These are phyloP conservation scores for Cordyceps tenuipes DNA, from an alignment of 2,329 filamentous ascomycete genomes.

Conservation along the genomic window DNA sequence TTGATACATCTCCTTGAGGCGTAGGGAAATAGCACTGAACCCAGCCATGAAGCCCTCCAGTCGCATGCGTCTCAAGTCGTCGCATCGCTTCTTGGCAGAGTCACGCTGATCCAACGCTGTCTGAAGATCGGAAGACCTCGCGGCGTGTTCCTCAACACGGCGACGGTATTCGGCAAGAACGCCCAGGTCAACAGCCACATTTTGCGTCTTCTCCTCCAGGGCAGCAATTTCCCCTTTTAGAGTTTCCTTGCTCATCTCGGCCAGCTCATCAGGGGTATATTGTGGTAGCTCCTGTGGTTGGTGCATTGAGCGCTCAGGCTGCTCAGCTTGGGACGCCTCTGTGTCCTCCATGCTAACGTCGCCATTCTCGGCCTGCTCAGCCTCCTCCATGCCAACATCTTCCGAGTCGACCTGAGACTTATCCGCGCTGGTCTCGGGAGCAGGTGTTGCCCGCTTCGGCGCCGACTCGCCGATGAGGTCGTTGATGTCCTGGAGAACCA, in stretches of 20 bases:
- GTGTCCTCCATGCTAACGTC: slow-evolving; percentile 12
- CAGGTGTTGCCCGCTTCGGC: slow-evolving; percentile 19
- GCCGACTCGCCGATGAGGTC: slow-evolving; percentile 45
- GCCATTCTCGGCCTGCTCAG: slow-evolving; percentile 18
- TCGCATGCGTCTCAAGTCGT: slow-evolving; percentile 81
- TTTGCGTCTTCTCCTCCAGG: slow-evolving; percentile 66
- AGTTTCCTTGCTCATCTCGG: slow-evolving; percentile 54
- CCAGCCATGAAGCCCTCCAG: slow-evolving; percentile 98
- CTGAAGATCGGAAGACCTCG: slow-evolving; percentile 75
- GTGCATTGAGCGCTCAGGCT: slow-evolving; percentile 19
- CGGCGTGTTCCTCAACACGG: slow-evolving; percentile 72
- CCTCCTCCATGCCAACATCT: slow-evolving; percentile 24
- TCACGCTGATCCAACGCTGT: slow-evolving; percentile 72
- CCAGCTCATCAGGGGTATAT: slow-evolving; percentile 65
- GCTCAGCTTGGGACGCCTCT: not conserved
- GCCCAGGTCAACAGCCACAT: slow-evolving; percentile 76
- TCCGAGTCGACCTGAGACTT: slow-evolving; percentile 21
- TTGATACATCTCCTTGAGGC: slow-evolving; percentile 99
- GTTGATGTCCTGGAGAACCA: slow-evolving; percentile 71
- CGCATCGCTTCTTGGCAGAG: slow-evolving; percentile 80
- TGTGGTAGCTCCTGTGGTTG: slow-evolving; percentile 58
- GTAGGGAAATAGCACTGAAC: slow-evolving; percentile 85
- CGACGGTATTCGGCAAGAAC: slow-evolving; percentile 86
- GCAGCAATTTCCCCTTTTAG: slow-evolving; percentile 55
- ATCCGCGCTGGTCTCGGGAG: slow-evolving; percentile 14